Percentiles rank a stretch among this genome's conserved stretches.
Evolutionary conservation across 2,329 filamentous ascomycete species (phyloP).

Genomic region (Simplicillium aogashimaense): DNA sequence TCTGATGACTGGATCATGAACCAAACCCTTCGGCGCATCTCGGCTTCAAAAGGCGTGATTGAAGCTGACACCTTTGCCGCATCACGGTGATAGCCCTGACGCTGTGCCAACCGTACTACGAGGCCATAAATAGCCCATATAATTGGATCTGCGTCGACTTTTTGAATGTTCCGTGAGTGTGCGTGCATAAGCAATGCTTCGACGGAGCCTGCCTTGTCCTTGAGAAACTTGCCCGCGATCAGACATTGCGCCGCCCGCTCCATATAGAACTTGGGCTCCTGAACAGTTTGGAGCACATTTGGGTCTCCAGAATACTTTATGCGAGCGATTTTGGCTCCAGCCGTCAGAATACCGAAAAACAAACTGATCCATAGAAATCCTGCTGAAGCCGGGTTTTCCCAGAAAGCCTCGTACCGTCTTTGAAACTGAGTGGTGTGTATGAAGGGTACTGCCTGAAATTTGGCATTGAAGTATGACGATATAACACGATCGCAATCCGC

Average conservation of each 20-base stretch:
- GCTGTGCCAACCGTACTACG: conserved; percentile 37
- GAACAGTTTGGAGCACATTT: conserved; percentile 10
- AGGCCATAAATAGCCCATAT: conserved; percentile 38
- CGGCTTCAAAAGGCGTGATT: conserved; percentile 37
- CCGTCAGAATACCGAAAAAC: conserved; percentile 35
- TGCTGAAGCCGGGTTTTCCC: conserved; percentile 26
- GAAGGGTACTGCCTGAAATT: conserved; percentile 25
- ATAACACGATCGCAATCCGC: conserved; percentile 25
- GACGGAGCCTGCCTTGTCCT: conserved; percentile 32
- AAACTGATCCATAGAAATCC: conserved; percentile 40
- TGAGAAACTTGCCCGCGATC: conserved; percentile 35
- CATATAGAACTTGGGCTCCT: conserved; percentile 20
- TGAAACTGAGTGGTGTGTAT: conserved; percentile 35
- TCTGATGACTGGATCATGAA: conserved; percentile 37
- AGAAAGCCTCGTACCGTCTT: conserved; percentile 37
- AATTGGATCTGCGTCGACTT: conserved; percentile 29
- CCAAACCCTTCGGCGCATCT: conserved; percentile 41
- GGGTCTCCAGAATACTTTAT: conserved; percentile 16
- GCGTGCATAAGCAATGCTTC: conserved; percentile 38
- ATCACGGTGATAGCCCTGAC: conserved; percentile 42
- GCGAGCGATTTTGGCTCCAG: conserved; percentile 25
- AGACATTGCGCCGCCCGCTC: conserved; percentile 34
- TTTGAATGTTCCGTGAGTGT: conserved; percentile 30
- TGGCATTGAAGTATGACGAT: conserved; percentile 26
- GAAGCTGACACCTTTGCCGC: conserved; percentile 26